Evolutionary conservation across 768 basidiomycete genomes (phyloP), one percentile per base, ranked within the genome.

Genomic region (Mycena alexandri): DNA sequence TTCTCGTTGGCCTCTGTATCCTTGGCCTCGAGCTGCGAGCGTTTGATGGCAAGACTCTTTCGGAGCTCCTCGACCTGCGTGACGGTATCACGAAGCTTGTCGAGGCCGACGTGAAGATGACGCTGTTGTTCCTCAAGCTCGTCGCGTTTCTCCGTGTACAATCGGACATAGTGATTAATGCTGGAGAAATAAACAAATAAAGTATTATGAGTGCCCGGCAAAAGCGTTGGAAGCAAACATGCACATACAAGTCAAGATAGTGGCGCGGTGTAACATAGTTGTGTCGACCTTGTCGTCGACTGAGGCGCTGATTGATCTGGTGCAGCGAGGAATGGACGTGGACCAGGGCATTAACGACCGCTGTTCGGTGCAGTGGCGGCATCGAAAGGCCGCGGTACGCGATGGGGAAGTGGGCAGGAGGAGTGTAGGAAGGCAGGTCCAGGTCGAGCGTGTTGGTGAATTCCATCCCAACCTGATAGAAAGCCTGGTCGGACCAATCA

Each of bases 91-190:
- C 89, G 91, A 29, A 99, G 87, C 79, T 99, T 99, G 79, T 99
- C 96, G 56, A 99, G 87, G 63, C 98, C 98, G 67, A 99, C 95
- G 73, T 99, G 98, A 61, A 99, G 86, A 81, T 99, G 98, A 34
- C 98, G 92, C 75, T 99, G 98, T 75, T 99, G 96, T 76, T 99
- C 98, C 78, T 99, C 98, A 19, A 99, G 84, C 75, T 98, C 96
- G 70, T 98, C 96, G 14, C 95, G 92, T 79, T 99, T 99, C 79
- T 99, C 97, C 55, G 90, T 94, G 77, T 95, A 95, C 33, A 99
- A 87, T 19, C 92, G 88, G 41, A 99, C 97, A 75, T 98, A 99
- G 73, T 99, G 98, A 71, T 96, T 94, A 81, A 99, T 97, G 77
- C 96, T 98, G 71, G 17, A 74, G 34, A 47, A 57, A 14, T 13